Evolutionary conservation across 345 rosid genomes (phyloP).

Genomic region (Theobroma cacao): DNA sequence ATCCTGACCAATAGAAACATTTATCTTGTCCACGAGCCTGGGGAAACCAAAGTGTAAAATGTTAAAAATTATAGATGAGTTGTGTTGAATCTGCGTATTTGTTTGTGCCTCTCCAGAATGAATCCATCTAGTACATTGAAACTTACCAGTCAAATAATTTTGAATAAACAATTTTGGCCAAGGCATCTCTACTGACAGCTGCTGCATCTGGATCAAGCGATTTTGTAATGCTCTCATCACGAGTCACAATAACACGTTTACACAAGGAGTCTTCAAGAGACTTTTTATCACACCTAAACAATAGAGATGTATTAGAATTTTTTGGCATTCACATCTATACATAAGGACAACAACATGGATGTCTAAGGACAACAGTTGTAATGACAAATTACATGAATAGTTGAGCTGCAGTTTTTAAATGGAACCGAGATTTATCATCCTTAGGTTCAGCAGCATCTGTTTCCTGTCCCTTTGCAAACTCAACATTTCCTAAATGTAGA

Average conservation of each 20-base stretch:
- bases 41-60: constrained; percentile 10
- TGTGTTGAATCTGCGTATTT: background rate
- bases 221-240: constrained; percentile 94
- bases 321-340: constrained; percentile 7
- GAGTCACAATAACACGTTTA: constrained; percentile 95
- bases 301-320: constrained; percentile 26
- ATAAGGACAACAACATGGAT: background rate
- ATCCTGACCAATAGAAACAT: constrained; percentile 89
- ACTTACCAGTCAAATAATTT: constrained; percentile 93
- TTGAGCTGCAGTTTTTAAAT: constrained; percentile 79
- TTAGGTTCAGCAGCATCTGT: constrained; percentile 77
- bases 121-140: constrained; percentile 6
- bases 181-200: constrained; percentile 82
- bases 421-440: constrained; percentile 78
- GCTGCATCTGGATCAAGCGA: constrained; percentile 88
- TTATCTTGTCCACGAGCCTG: constrained; percentile 96
- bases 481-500: constrained; percentile 93
- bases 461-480: constrained; percentile 82
- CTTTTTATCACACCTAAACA: constrained; percentile 80
- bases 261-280: constrained; percentile 86
- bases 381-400: constrained; percentile 65
- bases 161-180: constrained; percentile 90
- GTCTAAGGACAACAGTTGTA: constrained; percentile 6
- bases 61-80: background rate
- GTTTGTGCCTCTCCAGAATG: background rate